Base-by-base conservation (phyloP, 2,329 filamentous ascomycete species). In the Xenosphaeropsis pyriputrescens region DNA sequence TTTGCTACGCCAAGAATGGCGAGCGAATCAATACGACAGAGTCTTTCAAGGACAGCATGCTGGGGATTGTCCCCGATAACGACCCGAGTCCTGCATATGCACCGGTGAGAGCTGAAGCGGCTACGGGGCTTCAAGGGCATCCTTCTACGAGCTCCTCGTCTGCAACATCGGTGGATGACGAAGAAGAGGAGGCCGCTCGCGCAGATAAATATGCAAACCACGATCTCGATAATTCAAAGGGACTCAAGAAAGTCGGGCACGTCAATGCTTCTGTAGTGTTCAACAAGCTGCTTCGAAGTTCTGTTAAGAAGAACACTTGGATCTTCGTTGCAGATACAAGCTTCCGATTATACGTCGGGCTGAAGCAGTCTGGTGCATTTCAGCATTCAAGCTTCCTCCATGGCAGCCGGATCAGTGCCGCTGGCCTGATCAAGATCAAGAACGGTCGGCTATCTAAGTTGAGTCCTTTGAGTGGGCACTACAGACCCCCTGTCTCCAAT, bases 331-430 rank as follows among this genome's bases (percentile, higher is more conserved):
- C 82, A 17, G 86, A 94, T 57, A 89, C 84, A 1, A 79, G 73
- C 1, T 91, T 88, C 55, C 75, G 83, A 1, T 65, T 94, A 0
- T 94, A 93, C 55, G 75, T 94, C 26, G 86, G 86, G 35, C 91
- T 94, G 62, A 94, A 95, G 52, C 75, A 83, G 55, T 80, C 77
- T 4, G 88, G 88, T 9, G 76, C 82, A 4, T 95, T 95, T 51
- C 88, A 94, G 50, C 88, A 94, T 57, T 88, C 80, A 11, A 91
- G 84, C 0, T 94, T 95, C 50, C 66, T 94, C 2, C 82, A 88
- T 43, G 88, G 86, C 17, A 71, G 78, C 8, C 75, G 86, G 11
- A 86, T 94, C 37, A 75, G 78, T 0, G 79, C 86, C 0, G 88
- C 88, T 4, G 88, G 88, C 0, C 63, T 89, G 18, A 85, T 94